Conservation (phyloP, 495 filamentous ascomycete species). For the Penicillium desertorum region DNA sequence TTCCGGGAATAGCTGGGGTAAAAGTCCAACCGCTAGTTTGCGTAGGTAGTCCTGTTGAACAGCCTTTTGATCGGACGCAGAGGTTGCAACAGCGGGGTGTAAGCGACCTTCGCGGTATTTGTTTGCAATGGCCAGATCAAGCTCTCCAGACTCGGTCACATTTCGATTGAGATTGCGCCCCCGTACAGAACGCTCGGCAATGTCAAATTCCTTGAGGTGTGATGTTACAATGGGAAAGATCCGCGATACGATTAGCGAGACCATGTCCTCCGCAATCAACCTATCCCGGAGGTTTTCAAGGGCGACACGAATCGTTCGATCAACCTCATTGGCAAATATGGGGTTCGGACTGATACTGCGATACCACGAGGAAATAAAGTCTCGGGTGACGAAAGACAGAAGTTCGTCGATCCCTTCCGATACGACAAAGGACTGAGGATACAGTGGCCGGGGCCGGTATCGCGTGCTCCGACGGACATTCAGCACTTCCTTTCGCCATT, state of each 20-base stretch:
- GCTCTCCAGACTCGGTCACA: conserved; percentile 93
- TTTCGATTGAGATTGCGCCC: conserved; percentile 83
- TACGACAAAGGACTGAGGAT: conserved; percentile 73
- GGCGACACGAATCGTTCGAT: conserved; percentile 73
- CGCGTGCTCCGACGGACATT: conserved; percentile 52
- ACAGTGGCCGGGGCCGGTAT: conserved; percentile 62
- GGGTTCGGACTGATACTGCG: conserved; percentile 76
- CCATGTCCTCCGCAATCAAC: conserved; percentile 69
- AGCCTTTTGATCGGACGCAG: conserved; percentile 75
- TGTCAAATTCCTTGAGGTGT: conserved; percentile 86
- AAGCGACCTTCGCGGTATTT: conserved; percentile 89
- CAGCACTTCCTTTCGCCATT: conserved; percentile 68
- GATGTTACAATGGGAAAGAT: conserved; percentile 87
- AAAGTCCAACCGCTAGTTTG: conserved; percentile 61
- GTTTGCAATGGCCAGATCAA: conserved; percentile 88
- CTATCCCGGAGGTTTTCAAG: conserved; percentile 67
- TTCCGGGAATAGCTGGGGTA: conserved; percentile 75
- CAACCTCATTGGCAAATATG: conserved; percentile 79
- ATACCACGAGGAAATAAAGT: conserved; percentile 91
- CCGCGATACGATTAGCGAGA: conserved; percentile 74
- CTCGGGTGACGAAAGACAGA: conserved; percentile 71
- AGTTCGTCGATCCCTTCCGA: conserved; percentile 80
- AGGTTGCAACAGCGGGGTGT: conserved; percentile 82
- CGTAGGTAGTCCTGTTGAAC: conserved; percentile 87
- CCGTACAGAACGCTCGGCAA: conserved; percentile 83